Evolutionary conservation across 768 basidiomycete genomes (phyloP), one percentile per base, ranked within the genome.

Genomic region (Xerocomellus chrysenteron): DNA sequence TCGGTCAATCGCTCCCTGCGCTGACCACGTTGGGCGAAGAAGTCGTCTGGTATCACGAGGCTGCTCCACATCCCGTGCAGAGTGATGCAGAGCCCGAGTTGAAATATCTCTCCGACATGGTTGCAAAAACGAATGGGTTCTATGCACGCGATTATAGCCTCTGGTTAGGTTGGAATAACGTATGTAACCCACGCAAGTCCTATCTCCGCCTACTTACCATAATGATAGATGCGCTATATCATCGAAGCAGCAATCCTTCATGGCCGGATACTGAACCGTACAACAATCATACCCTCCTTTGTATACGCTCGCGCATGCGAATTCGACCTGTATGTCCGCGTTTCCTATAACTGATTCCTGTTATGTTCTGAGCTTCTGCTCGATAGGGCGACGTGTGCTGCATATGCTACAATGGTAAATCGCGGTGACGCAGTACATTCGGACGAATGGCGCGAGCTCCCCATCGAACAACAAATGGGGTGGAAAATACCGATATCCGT

Each of bases 161-260:
- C 8, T 78, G 78, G 59, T 65, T 81, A n/a, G 80, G 79, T 14
- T 81, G 77, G 76, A 80, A 80, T 51, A 81, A 80, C 55, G 78
- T 80, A 42, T 26, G 57, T 55, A 8, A 19, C 19, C 12, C 48
- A 1, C 37, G 5, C 14, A 2, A 2, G 1, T 11, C 21, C 26
- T 16, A 16, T 33, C 14, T 30, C n/a, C 7, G 1, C 30, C 0
- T 14, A 12, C 44, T 61, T 35, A 55, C 6, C 19, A 19, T n/a
- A 2, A 17, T 21, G 16, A 7, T 36, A 78, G 79, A 71, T 81
- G 73, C 74, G 80, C 16, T 80, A 81, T 52, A 81, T 80, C 54
- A 74, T 80, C 41, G 79, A 80, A 57, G 62, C 78, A 1, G 70
- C 77, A 2, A 49, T 81, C 19, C 61, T 77, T 16, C 80, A 80